Conservation (phyloP, 176 grass and related monocot species). For the Typha latifolia region DNA sequence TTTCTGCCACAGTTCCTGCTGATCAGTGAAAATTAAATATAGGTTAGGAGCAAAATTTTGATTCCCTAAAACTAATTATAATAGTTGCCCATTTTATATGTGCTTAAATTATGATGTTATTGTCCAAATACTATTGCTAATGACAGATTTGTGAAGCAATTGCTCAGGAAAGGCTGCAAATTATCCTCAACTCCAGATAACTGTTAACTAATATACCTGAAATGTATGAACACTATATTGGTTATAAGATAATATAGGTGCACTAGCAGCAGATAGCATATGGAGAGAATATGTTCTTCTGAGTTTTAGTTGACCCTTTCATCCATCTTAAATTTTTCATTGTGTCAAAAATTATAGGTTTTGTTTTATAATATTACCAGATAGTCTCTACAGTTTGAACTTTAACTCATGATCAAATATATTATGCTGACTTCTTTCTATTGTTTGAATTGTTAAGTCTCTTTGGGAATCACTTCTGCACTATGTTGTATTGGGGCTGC, state of each 20-base stretch:
- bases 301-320: background rate
- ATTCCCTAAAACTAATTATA: too few relatives aligned
- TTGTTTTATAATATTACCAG: background rate
- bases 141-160: background rate
- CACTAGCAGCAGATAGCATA: background rate
- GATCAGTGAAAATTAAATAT: too few relatives aligned
- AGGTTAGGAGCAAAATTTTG: too few relatives aligned
- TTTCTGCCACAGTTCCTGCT: too few relatives aligned
- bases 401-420: background rate
- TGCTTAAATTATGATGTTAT: too few relatives aligned
- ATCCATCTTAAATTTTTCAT: background rate
- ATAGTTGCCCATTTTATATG: too few relatives aligned
- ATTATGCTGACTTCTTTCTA: background rate
- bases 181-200: background rate
- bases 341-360: background rate
- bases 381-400: background rate
- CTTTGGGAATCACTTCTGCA: background rate
- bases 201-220: background rate
- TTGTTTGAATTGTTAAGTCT: background rate
- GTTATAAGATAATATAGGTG: background rate
- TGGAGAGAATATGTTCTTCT: background rate
- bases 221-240: background rate
- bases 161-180: background rate
- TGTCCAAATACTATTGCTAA: background rate
- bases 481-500: too few relatives aligned